Percentiles rank a stretch among this genome's conserved stretches.
These are phyloP conservation scores for Entophlyctis helioformis DNA, from an alignment of 192 early-diverging fungal species.

Conservation along the genomic window DNA sequence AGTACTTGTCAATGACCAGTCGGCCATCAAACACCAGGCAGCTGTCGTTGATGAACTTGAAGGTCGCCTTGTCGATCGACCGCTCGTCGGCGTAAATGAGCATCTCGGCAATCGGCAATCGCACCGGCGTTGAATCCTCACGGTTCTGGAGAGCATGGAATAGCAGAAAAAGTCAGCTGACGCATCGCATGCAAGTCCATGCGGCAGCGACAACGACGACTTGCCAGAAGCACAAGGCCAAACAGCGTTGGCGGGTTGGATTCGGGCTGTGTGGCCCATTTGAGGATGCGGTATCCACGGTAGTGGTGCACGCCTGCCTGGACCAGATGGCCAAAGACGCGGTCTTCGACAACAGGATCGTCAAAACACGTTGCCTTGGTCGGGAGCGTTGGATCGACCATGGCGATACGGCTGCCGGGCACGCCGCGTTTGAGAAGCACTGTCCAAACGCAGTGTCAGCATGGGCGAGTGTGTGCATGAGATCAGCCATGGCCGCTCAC, in stretches of 20 bases:
- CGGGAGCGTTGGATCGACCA: constrained; percentile 19
- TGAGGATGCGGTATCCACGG: too few species aligned
- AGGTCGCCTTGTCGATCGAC: constrained; percentile 23
- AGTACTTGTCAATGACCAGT: constrained; percentile 41
- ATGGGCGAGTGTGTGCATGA: too few species aligned
- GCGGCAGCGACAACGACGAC: background rate
- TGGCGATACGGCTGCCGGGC: constrained; percentile 8
- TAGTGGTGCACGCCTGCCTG: too few species aligned
- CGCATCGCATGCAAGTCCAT: too few species aligned
- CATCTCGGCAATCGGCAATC: constrained; percentile 11
- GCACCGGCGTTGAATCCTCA: background rate
- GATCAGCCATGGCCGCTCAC: constrained; percentile 12
- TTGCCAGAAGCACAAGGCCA: constrained; percentile 2
- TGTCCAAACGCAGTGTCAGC: too few species aligned
- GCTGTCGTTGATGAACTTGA: constrained; percentile 37
- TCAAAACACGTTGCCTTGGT: constrained; percentile 19
- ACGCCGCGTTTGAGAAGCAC: constrained; percentile 7
- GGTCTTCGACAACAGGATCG: constrained; percentile 13
- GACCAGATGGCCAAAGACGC: too few species aligned
- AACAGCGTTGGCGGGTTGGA: too few species aligned
- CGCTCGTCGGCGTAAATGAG: constrained; percentile 35
- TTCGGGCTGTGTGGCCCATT: too few species aligned
- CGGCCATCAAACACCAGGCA: constrained; percentile 38
- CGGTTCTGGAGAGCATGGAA: too few species aligned
- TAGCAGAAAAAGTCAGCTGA: background rate